phyloP scores from a whole-genome alignment of 441 rosid species.

The Manihot esculenta region DNA sequence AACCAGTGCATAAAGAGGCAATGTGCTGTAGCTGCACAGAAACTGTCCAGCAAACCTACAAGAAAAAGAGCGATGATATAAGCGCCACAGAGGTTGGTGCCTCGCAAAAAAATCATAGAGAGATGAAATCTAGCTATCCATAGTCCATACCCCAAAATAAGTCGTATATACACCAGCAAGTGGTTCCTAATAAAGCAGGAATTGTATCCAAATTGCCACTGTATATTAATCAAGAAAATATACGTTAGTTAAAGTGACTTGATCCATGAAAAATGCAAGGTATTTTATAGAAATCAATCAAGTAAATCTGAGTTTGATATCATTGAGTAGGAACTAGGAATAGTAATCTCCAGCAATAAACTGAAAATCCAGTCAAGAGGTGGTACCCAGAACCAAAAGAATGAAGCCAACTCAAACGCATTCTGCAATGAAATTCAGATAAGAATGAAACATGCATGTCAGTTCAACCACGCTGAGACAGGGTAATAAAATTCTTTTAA shows the following conservation, averaged over 20 bases:
- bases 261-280: neutral
- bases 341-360: conserved; percentile 2
- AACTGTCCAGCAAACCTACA: conserved; percentile 87
- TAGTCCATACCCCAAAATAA: conserved; percentile 63
- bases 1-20: conserved; percentile 84
- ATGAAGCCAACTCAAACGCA: conserved; percentile 62
- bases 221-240: conserved; percentile 24
- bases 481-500: neutral
- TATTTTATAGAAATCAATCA: neutral
- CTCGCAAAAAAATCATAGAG: conserved; percentile 41
- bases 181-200: conserved; percentile 89
- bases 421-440: conserved; percentile 28
- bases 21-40: conserved; percentile 92
- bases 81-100: conserved; percentile 38
- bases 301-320: conserved; percentile 12
- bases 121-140: conserved; percentile 9
- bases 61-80: conserved; percentile 18
- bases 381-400: conserved; percentile 95
- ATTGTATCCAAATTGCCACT: conserved; percentile 69
- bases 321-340: neutral
- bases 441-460: conserved; percentile 19
- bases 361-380: conserved; percentile 20
- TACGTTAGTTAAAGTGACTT: conserved; percentile 7
- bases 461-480: conserved; percentile 10
- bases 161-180: conserved; percentile 63